Evolutionary conservation across 352 stramenopile genomes (phyloP).

Genomic region (Globisporangium mamillatum): DNA sequence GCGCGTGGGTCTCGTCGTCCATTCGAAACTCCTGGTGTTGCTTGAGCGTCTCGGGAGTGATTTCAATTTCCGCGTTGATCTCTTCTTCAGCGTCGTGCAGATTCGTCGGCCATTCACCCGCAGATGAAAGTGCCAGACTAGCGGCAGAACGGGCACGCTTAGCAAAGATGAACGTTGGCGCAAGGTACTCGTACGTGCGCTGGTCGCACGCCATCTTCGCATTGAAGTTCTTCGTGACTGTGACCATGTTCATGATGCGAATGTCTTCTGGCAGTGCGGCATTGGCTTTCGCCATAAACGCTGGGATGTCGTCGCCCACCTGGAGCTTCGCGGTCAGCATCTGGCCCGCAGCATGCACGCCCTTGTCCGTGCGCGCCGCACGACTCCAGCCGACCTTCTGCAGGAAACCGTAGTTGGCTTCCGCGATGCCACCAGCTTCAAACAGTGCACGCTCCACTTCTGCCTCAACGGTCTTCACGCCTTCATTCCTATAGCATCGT

Average conservation of each 20-base stretch:
- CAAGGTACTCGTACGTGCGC: slow-evolving; percentile 89
- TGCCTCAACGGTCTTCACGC: slow-evolving; percentile 87
- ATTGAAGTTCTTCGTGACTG: slow-evolving; percentile 91
- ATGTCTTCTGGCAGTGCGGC: slow-evolving; percentile 72
- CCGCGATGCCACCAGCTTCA: slow-evolving; percentile 81
- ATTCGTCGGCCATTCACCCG: slow-evolving; percentile 29
- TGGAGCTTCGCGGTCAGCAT: slow-evolving; percentile 84
- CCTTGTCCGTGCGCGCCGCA: slow-evolving; percentile 89
- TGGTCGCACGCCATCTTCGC: slow-evolving; percentile 87
- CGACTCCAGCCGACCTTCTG: slow-evolving; percentile 90
- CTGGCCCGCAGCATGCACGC: slow-evolving; percentile 86
- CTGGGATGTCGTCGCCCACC: slow-evolving; percentile 65
- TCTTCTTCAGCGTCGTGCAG: slow-evolving; percentile 43
- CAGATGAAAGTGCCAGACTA: background rate
- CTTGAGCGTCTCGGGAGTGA: slow-evolving; percentile 59
- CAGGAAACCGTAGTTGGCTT: slow-evolving; percentile 88
- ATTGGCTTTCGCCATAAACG: slow-evolving; percentile 77
- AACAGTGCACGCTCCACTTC: slow-evolving; percentile 89
- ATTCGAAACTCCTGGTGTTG: slow-evolving; percentile 76
- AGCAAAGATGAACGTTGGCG: slow-evolving; percentile 87
- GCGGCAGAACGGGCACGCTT: slow-evolving; percentile 21
- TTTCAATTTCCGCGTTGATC: slow-evolving; percentile 37
- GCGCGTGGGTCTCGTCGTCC: slow-evolving; percentile 41
- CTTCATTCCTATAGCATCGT: slow-evolving; percentile 60
- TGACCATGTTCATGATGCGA: slow-evolving; percentile 77